Evolutionary conservation across 345 rosid genomes (phyloP), one percentile per base, ranked within the genome.

Genomic region (Gossypium rotundifolium): DNA sequence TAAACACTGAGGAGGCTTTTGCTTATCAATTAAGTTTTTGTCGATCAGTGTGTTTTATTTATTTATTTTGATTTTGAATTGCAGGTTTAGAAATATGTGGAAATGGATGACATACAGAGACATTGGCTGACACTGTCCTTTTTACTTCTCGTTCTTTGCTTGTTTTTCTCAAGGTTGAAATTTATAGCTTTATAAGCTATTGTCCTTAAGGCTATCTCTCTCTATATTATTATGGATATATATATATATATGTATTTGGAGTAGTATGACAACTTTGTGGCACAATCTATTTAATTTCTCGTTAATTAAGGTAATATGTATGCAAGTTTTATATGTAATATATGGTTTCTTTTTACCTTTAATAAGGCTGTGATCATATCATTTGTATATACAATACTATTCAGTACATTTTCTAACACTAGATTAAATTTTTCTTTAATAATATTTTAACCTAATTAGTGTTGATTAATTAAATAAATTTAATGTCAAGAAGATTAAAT

Each of bases 121-220:
- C 60, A 11, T 13, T 27, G 65, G 60, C 59, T 52, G 73, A 51
- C 73, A 27, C 16, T 18, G 60, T 16, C 59, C 45, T 69, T 42
- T 59, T 66, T 17, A 10, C 20, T 23, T 48, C 71, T 67, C 18
- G 14, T 2, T 69, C 59, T 46, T 23, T 46, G 54, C 52, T 62
- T 1, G 63, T 23, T 58, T 58, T 44, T 23, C 38, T 69, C 73
- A 69, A 69, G 60, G 46, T 69, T 27, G 73, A 46, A 52, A 69
- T 13, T 17, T 69, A 9, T 22, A 29, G 60, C 59, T 69, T 69
- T 51, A 33, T 33, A 33, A 69, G 60, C 4, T 69, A 25, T 69
- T 27, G 46, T 17, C 73, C 73, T 25, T 52, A 51, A 25, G 46
- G 60, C 38, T 69, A n/a, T 23, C 49, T 48, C 49, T n/a, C 22